Percentiles rank a stretch among this genome's conserved stretches.
These are phyloP conservation scores for Waltergamsia citrina DNA, from an alignment of 2,329 filamentous ascomycete species.

Conservation along the genomic window DNA sequence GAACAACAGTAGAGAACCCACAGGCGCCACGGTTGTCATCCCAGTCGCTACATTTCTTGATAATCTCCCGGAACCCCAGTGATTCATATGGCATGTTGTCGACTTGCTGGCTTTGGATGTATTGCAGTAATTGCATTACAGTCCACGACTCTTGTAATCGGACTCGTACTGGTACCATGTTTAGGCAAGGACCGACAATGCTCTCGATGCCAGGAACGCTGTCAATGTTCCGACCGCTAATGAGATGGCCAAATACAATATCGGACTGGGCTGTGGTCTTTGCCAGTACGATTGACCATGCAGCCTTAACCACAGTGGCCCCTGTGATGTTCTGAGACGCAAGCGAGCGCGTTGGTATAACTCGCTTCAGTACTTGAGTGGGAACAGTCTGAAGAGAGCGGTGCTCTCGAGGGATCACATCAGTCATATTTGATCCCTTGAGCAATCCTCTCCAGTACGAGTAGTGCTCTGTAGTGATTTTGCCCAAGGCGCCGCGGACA, in stretches of 20 bases:
- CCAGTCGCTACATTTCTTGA: slow-evolving; percentile 13
- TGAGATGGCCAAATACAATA: slow-evolving; percentile 29
- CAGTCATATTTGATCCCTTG: slow-evolving; percentile 17
- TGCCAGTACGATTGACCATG: slow-evolving; percentile 30
- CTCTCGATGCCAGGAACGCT: slow-evolving; percentile 20
- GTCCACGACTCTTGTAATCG: too few relatives aligned
- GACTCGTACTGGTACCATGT: slow-evolving; percentile 29
- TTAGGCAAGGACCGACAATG: slow-evolving; percentile 29
- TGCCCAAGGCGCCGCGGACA: slow-evolving; percentile 3
- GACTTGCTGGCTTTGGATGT: slow-evolving; percentile 30
- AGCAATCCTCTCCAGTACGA: slow-evolving; percentile 34
- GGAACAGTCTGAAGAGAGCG: not conserved
- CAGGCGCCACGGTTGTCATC: slow-evolving; percentile 5
- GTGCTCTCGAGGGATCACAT: slow-evolving; percentile 9
- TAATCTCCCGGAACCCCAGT: slow-evolving; percentile 14
- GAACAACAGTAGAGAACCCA: slow-evolving; percentile 12
- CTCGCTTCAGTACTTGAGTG: slow-evolving; percentile 3
- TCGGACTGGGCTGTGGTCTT: slow-evolving; percentile 23
- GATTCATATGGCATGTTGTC: slow-evolving; percentile 13
- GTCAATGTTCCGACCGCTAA: slow-evolving; percentile 25
- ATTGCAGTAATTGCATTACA: slow-evolving; percentile 24
- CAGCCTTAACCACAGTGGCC: slow-evolving; percentile 33
- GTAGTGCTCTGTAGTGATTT: slow-evolving; percentile 10
- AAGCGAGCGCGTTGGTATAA: slow-evolving; percentile 6
- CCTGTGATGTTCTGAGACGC: slow-evolving; percentile 10